Percentiles rank a stretch among this genome's conserved stretches.
Evolutionary conservation across 2,329 filamentous ascomycete genomes (phyloP).

Genomic region (Sphaerostilbella broomeana): DNA sequence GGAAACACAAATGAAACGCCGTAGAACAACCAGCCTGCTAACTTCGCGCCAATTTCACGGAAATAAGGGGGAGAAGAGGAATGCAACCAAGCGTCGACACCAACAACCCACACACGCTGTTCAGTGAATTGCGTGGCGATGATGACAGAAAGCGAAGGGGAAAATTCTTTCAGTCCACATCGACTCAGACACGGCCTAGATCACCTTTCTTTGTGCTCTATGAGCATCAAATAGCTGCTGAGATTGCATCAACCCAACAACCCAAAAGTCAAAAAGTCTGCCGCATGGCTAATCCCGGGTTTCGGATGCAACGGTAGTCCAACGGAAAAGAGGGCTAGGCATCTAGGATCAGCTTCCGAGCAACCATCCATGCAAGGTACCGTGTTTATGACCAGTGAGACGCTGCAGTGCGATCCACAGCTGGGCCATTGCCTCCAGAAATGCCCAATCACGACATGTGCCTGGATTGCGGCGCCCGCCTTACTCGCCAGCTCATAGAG

Average conservation of each 20-base stretch:
- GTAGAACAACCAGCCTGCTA: too few species aligned
- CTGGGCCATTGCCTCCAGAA: constrained; percentile 2
- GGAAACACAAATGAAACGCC: too few species aligned
- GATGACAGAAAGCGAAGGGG: too few species aligned
- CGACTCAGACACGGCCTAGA: too few species aligned
- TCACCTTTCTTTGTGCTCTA: background rate
- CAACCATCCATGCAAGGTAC: constrained; percentile 16
- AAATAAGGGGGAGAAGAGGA: too few species aligned
- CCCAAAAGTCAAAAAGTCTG: constrained; percentile 2
- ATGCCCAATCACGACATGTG: constrained; percentile 18
- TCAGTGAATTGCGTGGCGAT: too few species aligned
- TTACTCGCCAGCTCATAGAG: constrained; percentile 3
- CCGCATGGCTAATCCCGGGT: constrained; percentile 12
- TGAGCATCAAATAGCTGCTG: constrained; percentile 3
- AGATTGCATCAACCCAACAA: constrained; percentile 9
- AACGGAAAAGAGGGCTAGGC: constrained; percentile 12
- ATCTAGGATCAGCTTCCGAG: constrained; percentile 12
- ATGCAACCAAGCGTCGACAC: too few species aligned
- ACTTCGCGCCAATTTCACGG: too few species aligned
- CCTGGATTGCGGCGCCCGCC: constrained; percentile 16
- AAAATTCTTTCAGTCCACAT: too few species aligned
- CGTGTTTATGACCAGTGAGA: constrained; percentile 15
- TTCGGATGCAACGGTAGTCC: constrained; percentile 8
- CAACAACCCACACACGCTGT: too few species aligned
- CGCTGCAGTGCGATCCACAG: constrained; percentile 13